A percentile compares a stretch with the other conserved stretches of the same genome.
These are phyloP conservation scores for Breynia disticha DNA, from an alignment of 441 rosid genomes.

Conservation along the genomic window DNA sequence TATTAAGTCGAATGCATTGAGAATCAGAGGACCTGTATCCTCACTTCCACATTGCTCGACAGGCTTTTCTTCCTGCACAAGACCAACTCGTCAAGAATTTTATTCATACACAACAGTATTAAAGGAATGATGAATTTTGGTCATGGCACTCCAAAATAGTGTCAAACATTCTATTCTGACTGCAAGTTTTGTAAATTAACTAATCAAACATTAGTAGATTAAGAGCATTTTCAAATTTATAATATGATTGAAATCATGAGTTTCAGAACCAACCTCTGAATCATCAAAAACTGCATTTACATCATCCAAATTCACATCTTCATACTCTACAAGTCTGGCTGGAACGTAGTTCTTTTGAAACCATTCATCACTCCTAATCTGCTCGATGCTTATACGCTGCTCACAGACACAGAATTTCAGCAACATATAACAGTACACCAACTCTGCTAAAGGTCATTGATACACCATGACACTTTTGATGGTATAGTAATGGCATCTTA, in stretches of 20 bases:
- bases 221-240: too few relatives aligned
- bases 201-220: too few relatives aligned
- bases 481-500: neutral
- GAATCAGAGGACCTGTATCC: slow-evolving; percentile 55
- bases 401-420: slow-evolving; percentile 1
- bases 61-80: slow-evolving; percentile 61
- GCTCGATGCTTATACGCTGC: slow-evolving; percentile 73
- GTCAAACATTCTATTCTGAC: too few relatives aligned
- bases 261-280: slow-evolving; percentile 60
- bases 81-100: slow-evolving; percentile 10
- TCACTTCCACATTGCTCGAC: slow-evolving; percentile 42
- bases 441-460: slow-evolving; percentile 1
- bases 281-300: slow-evolving; percentile 71
- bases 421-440: slow-evolving; percentile 14
- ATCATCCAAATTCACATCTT: slow-evolving; percentile 70
- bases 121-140: slow-evolving; percentile 1
- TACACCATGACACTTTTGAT: neutral
- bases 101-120: neutral
- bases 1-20: slow-evolving; percentile 99
- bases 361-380: slow-evolving; percentile 60
- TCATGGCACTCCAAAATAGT: too few relatives aligned
- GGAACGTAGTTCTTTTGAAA: slow-evolving; percentile 51
- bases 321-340: slow-evolving; percentile 36
- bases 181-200: too few relatives aligned
- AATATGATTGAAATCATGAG: too few relatives aligned